These are phyloP conservation scores for Yamadazyma akitaensis DNA, from an alignment of 805 yeast genomes.

Conservation along the genomic window DNA sequence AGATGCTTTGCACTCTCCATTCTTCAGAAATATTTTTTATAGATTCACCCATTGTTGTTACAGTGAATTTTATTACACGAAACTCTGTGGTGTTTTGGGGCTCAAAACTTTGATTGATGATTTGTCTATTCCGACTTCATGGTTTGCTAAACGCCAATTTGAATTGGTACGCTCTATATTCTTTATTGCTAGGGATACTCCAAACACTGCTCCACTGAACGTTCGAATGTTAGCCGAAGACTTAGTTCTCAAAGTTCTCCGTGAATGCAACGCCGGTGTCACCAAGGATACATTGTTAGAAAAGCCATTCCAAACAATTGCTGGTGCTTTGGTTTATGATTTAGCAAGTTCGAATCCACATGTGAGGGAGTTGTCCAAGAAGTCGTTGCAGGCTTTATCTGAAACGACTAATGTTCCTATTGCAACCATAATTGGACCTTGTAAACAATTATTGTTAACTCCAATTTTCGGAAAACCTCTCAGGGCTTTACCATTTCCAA, in stretches of 20 bases:
- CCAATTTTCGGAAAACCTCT: slow-evolving; percentile 97
- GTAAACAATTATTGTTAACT: slow-evolving; percentile 75
- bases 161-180: slow-evolving; percentile 84
- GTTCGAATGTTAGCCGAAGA: slow-evolving; percentile 71
- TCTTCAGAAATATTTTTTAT: slow-evolving; percentile 71
- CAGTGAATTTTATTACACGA: slow-evolving; percentile 80
- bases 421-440: slow-evolving; percentile 74
- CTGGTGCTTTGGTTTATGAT: slow-evolving; percentile 90
- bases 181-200: slow-evolving; percentile 87
- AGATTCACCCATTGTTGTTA: slow-evolving; percentile 89
- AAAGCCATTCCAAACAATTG: slow-evolving; percentile 74
- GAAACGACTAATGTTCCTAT: slow-evolving; percentile 68
- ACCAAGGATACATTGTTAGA: slow-evolving; percentile 61
- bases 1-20: slow-evolving; percentile 66
- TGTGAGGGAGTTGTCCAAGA: slow-evolving; percentile 80
- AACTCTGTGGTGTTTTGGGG: slow-evolving; percentile 88
- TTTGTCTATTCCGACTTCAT: slow-evolving; percentile 60
- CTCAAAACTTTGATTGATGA: slow-evolving; percentile 69
- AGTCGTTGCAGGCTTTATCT: slow-evolving; percentile 63
- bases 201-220: slow-evolving; percentile 78
- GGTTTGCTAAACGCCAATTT: slow-evolving; percentile 75
- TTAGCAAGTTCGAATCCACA: slow-evolving; percentile 81
- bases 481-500: slow-evolving; percentile 94
- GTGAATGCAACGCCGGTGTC: slow-evolving; percentile 59
- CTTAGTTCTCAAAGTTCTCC: slow-evolving; percentile 60